Evolutionary conservation across 1,284 basidiomycete species (phyloP).

Genomic region (Melampsora americana): DNA sequence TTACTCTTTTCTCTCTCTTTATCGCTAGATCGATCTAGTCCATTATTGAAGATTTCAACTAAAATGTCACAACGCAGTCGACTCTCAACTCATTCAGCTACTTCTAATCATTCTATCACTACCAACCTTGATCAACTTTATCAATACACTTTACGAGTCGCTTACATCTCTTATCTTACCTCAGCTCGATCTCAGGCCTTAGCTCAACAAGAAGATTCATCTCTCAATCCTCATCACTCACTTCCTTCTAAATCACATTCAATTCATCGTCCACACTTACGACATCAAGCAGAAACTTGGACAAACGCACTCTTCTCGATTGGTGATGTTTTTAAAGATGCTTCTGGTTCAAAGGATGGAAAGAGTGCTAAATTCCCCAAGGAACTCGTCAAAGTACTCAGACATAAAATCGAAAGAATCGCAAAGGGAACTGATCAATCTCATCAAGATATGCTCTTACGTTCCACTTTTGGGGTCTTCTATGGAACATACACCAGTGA

Average conservation of each 20-base stretch:
- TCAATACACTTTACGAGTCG: slow-evolving; percentile 26
- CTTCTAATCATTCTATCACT: neutral
- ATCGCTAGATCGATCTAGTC: no score
- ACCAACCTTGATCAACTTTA: slow-evolving; percentile 28
- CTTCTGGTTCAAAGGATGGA: slow-evolving; percentile 62
- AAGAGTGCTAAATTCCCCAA: slow-evolving; percentile 88
- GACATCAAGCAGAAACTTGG: slow-evolving; percentile 49
- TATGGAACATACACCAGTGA: slow-evolving; percentile 71
- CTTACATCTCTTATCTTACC: slow-evolving; percentile 34
- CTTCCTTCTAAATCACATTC: neutral
- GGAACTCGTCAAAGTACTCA: slow-evolving; percentile 80
- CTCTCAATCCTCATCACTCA: neutral
- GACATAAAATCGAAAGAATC: slow-evolving; percentile 78
- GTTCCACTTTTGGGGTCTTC: slow-evolving; percentile 82
- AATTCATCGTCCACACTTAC: slow-evolving; percentile 49
- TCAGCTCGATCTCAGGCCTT: slow-evolving; percentile 13
- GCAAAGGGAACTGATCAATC: slow-evolving; percentile 82
- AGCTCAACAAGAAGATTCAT: neutral
- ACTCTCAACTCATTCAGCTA: slow-evolving; percentile 33
- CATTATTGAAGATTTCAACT: neutral
- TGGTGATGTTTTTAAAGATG: slow-evolving; percentile 75
- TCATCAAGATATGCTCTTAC: slow-evolving; percentile 78
- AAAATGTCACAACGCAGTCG: slow-evolving; percentile 35
- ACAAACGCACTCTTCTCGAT: slow-evolving; percentile 62
- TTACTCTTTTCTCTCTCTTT: no score